Percentiles rank a stretch among this genome's conserved stretches.
phyloP scores from a whole-genome alignment of 192 early-diverging fungal species.

The Mortierella claussenii region DNA sequence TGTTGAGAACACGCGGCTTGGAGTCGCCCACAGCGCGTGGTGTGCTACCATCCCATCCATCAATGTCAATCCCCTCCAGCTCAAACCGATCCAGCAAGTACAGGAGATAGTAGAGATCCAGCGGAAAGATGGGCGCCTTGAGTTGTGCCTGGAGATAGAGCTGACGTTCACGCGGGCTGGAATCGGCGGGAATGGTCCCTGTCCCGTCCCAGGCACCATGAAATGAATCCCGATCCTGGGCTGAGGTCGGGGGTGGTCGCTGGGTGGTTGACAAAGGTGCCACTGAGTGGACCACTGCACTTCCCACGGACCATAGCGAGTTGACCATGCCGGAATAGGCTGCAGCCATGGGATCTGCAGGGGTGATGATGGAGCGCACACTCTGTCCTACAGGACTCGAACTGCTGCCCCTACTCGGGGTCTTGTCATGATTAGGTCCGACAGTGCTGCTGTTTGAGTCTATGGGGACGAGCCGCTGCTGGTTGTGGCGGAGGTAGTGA shows the following conservation, averaged over 20 bases:
- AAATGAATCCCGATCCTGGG: conserved; percentile 36
- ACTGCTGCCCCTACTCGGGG: conserved; percentile 6
- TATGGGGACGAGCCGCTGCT: conserved; percentile 48
- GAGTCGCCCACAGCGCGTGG: conserved; percentile 39
- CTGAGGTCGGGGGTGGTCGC: conserved; percentile 4
- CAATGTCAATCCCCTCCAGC: conserved; percentile 40
- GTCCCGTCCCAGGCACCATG: conserved; percentile 49
- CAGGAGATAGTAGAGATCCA: conserved; percentile 48
- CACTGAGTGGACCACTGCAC: conserved; percentile 49
- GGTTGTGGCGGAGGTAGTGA: conserved; percentile 65
- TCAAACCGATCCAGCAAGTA: conserved; percentile 49
- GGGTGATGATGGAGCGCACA: conserved; percentile 38
- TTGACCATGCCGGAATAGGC: conserved; percentile 54
- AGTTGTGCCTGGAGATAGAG: conserved; percentile 47
- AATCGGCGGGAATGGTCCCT: conserved; percentile 25
- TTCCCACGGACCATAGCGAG: conserved; percentile 54
- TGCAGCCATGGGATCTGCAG: conserved; percentile 50
- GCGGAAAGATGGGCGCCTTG: conserved; percentile 46
- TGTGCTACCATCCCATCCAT: conserved; percentile 34
- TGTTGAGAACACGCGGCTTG: conserved; percentile 29
- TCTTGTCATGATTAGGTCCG: conserved; percentile 10
- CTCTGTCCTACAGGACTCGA: conserved; percentile 24
- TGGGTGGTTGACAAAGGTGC: conserved; percentile 22
- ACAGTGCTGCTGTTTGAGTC: conserved; percentile 2
- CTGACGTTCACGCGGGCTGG: conserved; percentile 35